Percentiles rank a stretch among this genome's conserved stretches.
Conservation (phyloP, 2,329 filamentous ascomycete genomes). For the Amesomyces nigricolor region DNA sequence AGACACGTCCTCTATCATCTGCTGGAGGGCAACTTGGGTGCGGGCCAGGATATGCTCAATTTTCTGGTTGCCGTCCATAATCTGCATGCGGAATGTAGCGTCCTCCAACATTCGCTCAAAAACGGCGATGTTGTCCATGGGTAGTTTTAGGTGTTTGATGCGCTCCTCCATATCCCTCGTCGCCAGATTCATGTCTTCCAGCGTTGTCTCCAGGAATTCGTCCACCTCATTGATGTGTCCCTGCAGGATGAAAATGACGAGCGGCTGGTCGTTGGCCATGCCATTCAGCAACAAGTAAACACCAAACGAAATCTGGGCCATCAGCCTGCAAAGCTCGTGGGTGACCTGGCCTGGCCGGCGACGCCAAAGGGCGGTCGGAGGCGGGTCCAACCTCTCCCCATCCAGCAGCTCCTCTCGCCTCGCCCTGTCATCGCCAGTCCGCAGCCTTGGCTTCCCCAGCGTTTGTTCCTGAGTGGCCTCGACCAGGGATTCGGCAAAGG, state of each 20-base stretch:
- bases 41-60: conserved; percentile 85
- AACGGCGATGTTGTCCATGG: conserved; percentile 72
- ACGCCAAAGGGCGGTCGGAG: conserved; percentile 71
- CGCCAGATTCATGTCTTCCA: conserved; percentile 78
- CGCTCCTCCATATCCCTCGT: conserved; percentile 73
- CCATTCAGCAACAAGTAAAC: conserved; percentile 80
- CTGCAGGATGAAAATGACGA: conserved; percentile 85
- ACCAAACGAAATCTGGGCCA: conserved; percentile 90
- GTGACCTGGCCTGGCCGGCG: conserved; percentile 69
- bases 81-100: conserved; percentile 71
- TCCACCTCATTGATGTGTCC: conserved; percentile 92
- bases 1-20: conserved; percentile 70
- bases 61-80: conserved; percentile 81
- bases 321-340: conserved; percentile 84
- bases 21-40: conserved; percentile 69
- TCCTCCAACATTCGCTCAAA: conserved; percentile 89
- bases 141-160: conserved; percentile 72
- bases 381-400: conserved; percentile 60
- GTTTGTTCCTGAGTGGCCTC: conserved; percentile 56
- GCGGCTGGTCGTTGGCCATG: conserved; percentile 80
- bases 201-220: conserved; percentile 77
- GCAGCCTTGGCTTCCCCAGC: conserved; percentile 46
- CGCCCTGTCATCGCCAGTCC: conserved; percentile 50
- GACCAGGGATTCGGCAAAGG: conserved; percentile 75
- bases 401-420: conserved; percentile 64